phyloP scores from a whole-genome alignment of 306 rosid genomes.

The Trifolium pratense region DNA sequence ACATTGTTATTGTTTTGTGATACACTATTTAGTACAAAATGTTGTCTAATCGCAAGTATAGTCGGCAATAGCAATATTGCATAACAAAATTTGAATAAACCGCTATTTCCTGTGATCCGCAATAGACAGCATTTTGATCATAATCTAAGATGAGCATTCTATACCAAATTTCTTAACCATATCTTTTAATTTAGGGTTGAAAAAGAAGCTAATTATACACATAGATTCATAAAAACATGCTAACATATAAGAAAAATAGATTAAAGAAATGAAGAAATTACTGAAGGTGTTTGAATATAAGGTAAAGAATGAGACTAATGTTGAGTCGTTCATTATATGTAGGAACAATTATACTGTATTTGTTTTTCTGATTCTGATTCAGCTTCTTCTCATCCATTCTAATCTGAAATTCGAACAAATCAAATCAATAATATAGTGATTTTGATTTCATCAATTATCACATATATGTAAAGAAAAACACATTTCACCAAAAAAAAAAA shows the following conservation, averaged over 20 bases:
- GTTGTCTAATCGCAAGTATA: too few relatives aligned
- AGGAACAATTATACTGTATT: conserved; percentile 85
- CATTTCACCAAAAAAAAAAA: too few relatives aligned
- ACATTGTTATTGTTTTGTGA: not conserved
- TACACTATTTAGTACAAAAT: too few relatives aligned
- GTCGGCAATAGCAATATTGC: too few relatives aligned
- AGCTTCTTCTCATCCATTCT: conserved; percentile 49
- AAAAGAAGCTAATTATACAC: not conserved
- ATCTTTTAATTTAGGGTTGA: not conserved
- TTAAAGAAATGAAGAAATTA: conserved; percentile 14
- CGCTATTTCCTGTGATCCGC: too few relatives aligned
- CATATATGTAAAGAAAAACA: not conserved
- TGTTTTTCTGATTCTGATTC: conserved; percentile 51
- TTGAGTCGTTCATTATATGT: conserved; percentile 94
- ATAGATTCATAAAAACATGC: not conserved
- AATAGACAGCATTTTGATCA: not conserved
- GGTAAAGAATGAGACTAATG: conserved; percentile 86
- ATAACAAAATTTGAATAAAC: not conserved
- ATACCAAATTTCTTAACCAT: not conserved
- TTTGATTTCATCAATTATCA: not conserved
- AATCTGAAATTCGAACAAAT: conserved; percentile 21
- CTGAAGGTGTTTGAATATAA: conserved; percentile 84
- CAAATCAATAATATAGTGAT: not conserved
- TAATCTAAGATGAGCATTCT: not conserved
- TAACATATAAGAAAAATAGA: not conserved